A percentile compares a stretch with the other conserved stretches of the same genome.
Evolutionary conservation across 306 rosid genomes (phyloP).

Genomic region (Luffa aegyptiaca): DNA sequence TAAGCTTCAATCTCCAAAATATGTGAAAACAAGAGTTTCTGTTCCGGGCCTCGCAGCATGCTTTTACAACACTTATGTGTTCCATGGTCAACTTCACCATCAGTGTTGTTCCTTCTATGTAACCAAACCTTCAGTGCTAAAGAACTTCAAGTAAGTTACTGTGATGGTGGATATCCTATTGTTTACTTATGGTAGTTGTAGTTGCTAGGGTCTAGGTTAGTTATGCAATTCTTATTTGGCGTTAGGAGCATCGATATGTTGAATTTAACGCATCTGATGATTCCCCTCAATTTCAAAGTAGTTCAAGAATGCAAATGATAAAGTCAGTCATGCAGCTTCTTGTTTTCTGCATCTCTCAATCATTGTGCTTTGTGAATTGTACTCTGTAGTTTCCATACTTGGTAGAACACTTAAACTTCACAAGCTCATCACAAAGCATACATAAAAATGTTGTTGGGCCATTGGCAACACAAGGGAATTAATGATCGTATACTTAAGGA

Average conservation of each 20-base stretch:
- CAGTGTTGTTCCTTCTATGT: constrained; percentile 20
- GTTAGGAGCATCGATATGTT: background rate
- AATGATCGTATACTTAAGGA: background rate
- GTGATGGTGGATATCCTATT: background rate
- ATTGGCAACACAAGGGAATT: background rate
- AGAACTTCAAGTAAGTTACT: constrained; percentile 48
- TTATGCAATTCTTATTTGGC: background rate
- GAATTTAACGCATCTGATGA: background rate
- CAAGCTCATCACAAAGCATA: background rate
- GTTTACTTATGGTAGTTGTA: background rate
- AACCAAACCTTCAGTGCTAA: constrained; percentile 26
- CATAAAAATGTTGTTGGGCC: background rate
- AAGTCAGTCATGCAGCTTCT: background rate
- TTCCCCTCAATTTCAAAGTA: background rate
- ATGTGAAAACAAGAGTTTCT: constrained; percentile 19
- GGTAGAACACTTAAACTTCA: background rate
- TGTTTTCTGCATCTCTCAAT: background rate
- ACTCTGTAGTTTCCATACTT: background rate
- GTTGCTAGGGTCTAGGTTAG: background rate
- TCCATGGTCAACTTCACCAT: constrained; percentile 21
- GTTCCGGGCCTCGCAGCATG: constrained; percentile 18
- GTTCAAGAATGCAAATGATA: background rate
- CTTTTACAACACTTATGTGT: constrained; percentile 18
- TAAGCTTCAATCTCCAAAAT: constrained; percentile 19
- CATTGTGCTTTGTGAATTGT: background rate